Percentiles rank a stretch among this genome's conserved stretches.
Conservation (phyloP, 306 rosid genomes). For the Rosa rugosa region DNA sequence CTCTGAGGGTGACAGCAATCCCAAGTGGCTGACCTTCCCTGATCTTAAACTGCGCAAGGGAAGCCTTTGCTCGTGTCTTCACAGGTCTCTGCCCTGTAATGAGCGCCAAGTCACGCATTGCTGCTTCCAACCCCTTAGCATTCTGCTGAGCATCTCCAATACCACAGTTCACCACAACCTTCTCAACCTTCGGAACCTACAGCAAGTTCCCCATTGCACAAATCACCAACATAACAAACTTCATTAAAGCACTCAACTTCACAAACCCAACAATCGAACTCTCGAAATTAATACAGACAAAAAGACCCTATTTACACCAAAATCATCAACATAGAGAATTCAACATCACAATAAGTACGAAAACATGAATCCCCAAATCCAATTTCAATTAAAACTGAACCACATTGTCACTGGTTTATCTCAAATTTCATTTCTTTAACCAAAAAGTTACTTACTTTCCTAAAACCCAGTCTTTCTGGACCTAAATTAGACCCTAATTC, state of each 20-base stretch:
- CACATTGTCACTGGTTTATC: neutral
- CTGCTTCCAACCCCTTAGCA: constrained; percentile 92
- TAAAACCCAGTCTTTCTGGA: neutral
- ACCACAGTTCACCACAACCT: constrained; percentile 94
- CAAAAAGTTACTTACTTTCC: neutral
- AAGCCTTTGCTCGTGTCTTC: constrained; percentile 79
- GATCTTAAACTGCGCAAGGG: constrained; percentile 92
- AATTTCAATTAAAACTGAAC: neutral
- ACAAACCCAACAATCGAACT: neutral
- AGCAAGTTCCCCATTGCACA: constrained; percentile 24
- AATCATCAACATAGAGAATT: neutral
- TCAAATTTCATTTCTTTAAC: neutral
- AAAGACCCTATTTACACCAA: neutral
- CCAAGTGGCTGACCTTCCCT: constrained; percentile 99
- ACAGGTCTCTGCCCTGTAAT: constrained; percentile 92
- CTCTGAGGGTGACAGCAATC: constrained; percentile 89
- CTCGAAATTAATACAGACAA: neutral
- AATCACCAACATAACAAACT: constrained; percentile 23
- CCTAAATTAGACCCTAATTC: constrained; percentile 7
- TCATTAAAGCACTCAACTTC: neutral
- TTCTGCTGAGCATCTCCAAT: constrained; percentile 98
- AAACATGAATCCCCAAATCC: neutral
- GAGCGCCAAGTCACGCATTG: constrained; percentile 74
- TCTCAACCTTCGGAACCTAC: constrained; percentile 89
- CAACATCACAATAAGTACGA: neutral